These are phyloP conservation scores for Ophiosphaerella korrae DNA, from an alignment of 2,329 filamentous ascomycete species.

Conservation along the genomic window DNA sequence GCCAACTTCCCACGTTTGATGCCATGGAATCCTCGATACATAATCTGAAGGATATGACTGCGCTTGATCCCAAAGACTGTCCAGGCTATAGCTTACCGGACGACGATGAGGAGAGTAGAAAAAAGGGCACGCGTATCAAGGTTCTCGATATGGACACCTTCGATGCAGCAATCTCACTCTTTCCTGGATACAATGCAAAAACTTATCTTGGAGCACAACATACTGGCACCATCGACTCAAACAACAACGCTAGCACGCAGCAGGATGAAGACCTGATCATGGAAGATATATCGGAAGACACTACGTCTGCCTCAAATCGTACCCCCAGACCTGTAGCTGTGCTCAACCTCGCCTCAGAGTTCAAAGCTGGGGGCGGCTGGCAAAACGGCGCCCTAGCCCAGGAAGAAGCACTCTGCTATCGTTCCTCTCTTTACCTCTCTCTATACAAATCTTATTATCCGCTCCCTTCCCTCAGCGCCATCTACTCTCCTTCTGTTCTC, in stretches of 20 bases:
- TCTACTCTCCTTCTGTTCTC: slow-evolving; percentile 67
- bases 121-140: slow-evolving; percentile 31
- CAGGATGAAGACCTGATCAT: background rate
- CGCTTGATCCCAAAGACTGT: slow-evolving; percentile 26
- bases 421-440: slow-evolving; percentile 60
- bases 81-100: slow-evolving; percentile 24
- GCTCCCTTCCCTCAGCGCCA: slow-evolving; percentile 53
- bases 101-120: slow-evolving; percentile 19
- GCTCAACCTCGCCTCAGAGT: slow-evolving; percentile 69
- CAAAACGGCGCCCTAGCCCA: slow-evolving; percentile 66
- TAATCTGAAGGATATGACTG: slow-evolving; percentile 17
- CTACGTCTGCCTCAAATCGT: background rate
- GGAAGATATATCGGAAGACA: slow-evolving; percentile 1
- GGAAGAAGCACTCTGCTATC: slow-evolving; percentile 72
- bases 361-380: slow-evolving; percentile 67
- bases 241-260: background rate
- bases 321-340: slow-evolving; percentile 56
- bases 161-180: slow-evolving; percentile 37
- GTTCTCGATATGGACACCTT: slow-evolving; percentile 42
- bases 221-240: background rate
- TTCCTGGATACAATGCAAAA: slow-evolving; percentile 21
- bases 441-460: slow-evolving; percentile 60
- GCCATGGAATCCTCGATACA: slow-evolving; percentile 23
- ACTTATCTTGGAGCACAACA: slow-evolving; percentile 8
- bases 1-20: slow-evolving; percentile 20